Percentiles rank a stretch among this genome's conserved stretches.
phyloP scores from a whole-genome alignment of 306 rosid genomes.

The Castanea crenata region DNA sequence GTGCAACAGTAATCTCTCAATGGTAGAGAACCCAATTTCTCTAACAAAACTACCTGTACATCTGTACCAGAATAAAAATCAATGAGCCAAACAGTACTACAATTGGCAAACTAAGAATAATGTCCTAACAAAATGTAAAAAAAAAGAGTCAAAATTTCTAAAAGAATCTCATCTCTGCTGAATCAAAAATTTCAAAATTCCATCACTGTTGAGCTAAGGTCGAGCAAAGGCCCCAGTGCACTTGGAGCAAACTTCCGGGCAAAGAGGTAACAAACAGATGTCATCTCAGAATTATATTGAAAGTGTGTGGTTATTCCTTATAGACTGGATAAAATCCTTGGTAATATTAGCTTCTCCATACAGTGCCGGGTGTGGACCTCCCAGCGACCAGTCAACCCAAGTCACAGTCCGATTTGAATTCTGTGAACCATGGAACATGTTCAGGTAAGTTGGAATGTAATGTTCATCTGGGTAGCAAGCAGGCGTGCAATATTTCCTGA shows the following conservation, averaged over 20 bases:
- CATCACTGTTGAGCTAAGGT: constrained; percentile 58
- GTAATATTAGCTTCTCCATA: constrained; percentile 55
- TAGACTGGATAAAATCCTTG: constrained; percentile 47
- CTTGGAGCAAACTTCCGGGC: constrained; percentile 79
- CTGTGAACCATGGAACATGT: constrained; percentile 68
- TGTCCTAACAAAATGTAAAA: constrained; percentile 32
- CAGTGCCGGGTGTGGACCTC: constrained; percentile 89
- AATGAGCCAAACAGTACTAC: neutral
- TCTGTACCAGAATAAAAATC: constrained; percentile 21
- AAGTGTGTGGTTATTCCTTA: constrained; percentile 59
- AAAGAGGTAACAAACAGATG: constrained; percentile 74
- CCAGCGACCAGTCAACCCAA: constrained; percentile 87
- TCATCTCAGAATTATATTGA: constrained; percentile 68
- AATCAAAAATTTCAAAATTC: constrained; percentile 42
- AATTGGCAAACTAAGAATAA: constrained; percentile 9
- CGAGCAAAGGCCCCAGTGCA: constrained; percentile 68
- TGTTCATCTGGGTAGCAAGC: constrained; percentile 97
- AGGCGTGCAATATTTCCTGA: constrained; percentile 75
- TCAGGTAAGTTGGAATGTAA: constrained; percentile 77
- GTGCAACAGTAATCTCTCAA: constrained; percentile 26
- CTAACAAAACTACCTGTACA: constrained; percentile 36
- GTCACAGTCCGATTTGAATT: constrained; percentile 85
- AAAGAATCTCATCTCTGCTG: constrained; percentile 16
- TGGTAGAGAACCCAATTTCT: constrained; percentile 27
- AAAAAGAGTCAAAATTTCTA: neutral